phyloP scores from a whole-genome alignment of 1,139 yeast species.

The Debaryomyces udenii region DNA sequence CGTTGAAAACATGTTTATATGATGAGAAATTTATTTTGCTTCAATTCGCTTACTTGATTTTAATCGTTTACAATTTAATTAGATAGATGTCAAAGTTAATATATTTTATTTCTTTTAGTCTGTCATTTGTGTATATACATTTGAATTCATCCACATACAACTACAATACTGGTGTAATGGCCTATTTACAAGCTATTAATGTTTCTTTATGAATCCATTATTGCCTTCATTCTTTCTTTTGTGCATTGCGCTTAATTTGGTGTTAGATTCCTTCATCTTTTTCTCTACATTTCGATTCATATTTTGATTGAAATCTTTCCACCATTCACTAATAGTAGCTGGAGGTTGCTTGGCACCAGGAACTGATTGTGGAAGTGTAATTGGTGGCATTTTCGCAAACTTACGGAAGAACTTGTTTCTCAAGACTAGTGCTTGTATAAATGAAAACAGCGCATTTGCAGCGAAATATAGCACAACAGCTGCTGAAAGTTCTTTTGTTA shows the following conservation, averaged over 20 bases:
- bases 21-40: background rate
- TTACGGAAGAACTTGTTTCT: constrained; percentile 62
- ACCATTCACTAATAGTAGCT: constrained; percentile 42
- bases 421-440: constrained; percentile 68
- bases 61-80: too few species aligned
- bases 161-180: background rate
- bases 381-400: constrained; percentile 64
- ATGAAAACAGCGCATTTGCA: constrained; percentile 74
- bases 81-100: background rate
- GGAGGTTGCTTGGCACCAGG: constrained; percentile 31
- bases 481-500: constrained; percentile 84
- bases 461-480: constrained; percentile 86
- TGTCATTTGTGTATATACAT: constrained; percentile 1
- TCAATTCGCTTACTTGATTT: background rate
- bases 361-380: constrained; percentile 49
- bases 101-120: constrained; percentile 4
- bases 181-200: constrained; percentile 22
- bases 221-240: constrained; percentile 37
- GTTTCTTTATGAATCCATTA: constrained; percentile 47
- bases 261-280: constrained; percentile 40
- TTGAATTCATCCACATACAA: background rate
- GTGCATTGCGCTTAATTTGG: constrained; percentile 42
- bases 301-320: constrained; percentile 37
- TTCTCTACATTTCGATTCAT: constrained; percentile 37
- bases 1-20: background rate